Evolutionary conservation across 1,284 basidiomycete genomes (phyloP).

Genomic region (Phellinidium pouzarii): DNA sequence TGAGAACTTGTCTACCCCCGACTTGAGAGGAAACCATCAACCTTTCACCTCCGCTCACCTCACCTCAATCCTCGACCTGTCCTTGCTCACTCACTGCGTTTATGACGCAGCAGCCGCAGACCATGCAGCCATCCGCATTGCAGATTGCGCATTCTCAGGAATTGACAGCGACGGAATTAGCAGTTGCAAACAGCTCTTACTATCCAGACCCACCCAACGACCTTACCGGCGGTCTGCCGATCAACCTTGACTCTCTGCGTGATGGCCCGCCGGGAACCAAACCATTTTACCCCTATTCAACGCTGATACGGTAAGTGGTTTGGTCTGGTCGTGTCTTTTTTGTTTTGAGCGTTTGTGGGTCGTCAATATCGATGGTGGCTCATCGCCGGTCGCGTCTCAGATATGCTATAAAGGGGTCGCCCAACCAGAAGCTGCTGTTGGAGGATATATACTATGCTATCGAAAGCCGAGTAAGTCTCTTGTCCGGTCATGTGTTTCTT

Average conservation of each 20-base stretch:
- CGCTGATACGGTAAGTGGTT: constrained; percentile 66
- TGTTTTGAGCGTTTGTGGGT: constrained; percentile 8
- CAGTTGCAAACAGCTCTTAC: constrained; percentile 45
- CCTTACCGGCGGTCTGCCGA: constrained; percentile 71
- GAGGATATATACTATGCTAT: constrained; percentile 87
- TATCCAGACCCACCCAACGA: constrained; percentile 66
- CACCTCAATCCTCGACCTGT: background rate
- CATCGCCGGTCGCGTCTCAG: constrained; percentile 30
- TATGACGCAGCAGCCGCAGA: constrained; percentile 10
- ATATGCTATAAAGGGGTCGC: constrained; percentile 82
- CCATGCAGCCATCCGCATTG: constrained; percentile 4
- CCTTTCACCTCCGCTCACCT: background rate
- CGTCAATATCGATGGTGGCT: constrained; percentile 2
- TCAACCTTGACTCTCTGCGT: constrained; percentile 75
- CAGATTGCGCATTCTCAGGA: constrained; percentile 18
- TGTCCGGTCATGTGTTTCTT: background rate
- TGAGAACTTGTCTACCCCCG: background rate
- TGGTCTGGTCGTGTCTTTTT: constrained; percentile 2
- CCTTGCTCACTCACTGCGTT: background rate
- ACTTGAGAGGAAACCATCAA: constrained; percentile 1
- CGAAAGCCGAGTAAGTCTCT: constrained; percentile 63
- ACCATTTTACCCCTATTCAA: constrained; percentile 82
- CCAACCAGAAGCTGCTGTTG: constrained; percentile 71
- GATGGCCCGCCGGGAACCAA: constrained; percentile 79
- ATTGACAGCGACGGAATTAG: constrained; percentile 20